These are phyloP conservation scores for Aspergillus persii DNA, from an alignment of 2,329 filamentous ascomycete species.

Conservation along the genomic window DNA sequence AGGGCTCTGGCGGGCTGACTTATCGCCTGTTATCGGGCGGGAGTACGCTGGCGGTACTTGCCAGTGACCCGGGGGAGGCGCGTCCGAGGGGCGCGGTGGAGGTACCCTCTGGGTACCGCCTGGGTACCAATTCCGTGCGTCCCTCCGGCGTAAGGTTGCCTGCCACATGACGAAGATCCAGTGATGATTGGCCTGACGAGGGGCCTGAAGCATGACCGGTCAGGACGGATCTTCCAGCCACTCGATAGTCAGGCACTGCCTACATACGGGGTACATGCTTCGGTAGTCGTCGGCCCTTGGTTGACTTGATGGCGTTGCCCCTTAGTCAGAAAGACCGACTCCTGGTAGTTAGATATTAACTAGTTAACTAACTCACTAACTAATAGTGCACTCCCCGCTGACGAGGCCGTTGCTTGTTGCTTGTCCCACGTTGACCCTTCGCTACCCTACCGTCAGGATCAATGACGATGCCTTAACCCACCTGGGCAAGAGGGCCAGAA, in stretches of 20 bases:
- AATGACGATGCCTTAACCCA: too few relatives aligned
- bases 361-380: too few relatives aligned
- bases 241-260: conserved; percentile 1
- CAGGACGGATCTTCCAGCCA: not conserved
- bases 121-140: too few relatives aligned
- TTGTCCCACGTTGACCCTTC: too few relatives aligned
- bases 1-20: conserved; percentile 16
- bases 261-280: not conserved
- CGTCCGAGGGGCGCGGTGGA: not conserved
- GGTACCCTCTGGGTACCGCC: not conserved
- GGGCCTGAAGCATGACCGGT: not conserved
- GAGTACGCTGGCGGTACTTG: not conserved
- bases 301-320: too few relatives aligned
- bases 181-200: conserved; percentile 1
- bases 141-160: not conserved
- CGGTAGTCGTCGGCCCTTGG: not conserved
- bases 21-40: conserved; percentile 14
- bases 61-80: not conserved
- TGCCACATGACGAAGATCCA: conserved; percentile 3
- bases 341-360: too few relatives aligned
- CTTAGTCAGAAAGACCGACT: too few relatives aligned
- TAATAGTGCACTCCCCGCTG: too few relatives aligned
- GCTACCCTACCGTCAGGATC: too few relatives aligned
- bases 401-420: too few relatives aligned
- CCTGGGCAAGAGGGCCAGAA: too few relatives aligned